Conservation (phyloP, 2,329 filamentous ascomycete species). For the Rhinocladiella mackenziei region DNA sequence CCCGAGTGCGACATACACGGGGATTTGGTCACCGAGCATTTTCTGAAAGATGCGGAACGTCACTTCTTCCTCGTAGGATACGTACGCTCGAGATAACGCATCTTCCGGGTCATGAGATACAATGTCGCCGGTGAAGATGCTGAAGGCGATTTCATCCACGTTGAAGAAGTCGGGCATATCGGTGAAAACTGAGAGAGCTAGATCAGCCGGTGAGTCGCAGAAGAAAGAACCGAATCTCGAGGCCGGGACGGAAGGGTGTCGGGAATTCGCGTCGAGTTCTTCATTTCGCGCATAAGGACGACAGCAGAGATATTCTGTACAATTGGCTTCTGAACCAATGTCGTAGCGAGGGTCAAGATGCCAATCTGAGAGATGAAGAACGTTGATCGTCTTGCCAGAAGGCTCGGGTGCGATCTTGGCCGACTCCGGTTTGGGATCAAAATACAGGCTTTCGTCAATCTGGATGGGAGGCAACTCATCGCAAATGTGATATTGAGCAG, state of each 20-base stretch:
- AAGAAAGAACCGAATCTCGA: constrained; percentile 30
- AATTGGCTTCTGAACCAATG: constrained; percentile 33
- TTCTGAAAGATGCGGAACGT: constrained; percentile 31
- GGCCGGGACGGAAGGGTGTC: constrained; percentile 28
- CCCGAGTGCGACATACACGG: constrained; percentile 32
- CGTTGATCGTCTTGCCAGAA: constrained; percentile 29
- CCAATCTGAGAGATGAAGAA: constrained; percentile 34
- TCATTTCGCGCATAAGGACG: constrained; percentile 29
- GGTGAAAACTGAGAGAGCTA: constrained; percentile 29
- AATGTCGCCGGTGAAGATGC: constrained; percentile 34
- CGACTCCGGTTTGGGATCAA: constrained; percentile 27
- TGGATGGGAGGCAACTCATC: constrained; percentile 19
- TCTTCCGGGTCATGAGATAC: constrained; percentile 33
- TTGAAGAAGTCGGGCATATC: constrained; percentile 29
- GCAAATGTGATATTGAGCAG: constrained; percentile 20
- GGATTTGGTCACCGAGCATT: constrained; percentile 27
- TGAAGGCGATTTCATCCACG: constrained; percentile 28
- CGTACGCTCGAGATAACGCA: constrained; percentile 29
- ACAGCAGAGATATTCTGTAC: constrained; percentile 32
- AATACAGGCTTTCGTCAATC: constrained; percentile 29
- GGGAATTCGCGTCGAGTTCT: constrained; percentile 18
- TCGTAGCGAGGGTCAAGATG: constrained; percentile 33
- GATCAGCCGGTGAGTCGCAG: constrained; percentile 31
- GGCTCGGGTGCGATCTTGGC: constrained; percentile 25
- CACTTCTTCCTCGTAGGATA: constrained; percentile 31